Evolutionary conservation across 768 basidiomycete genomes (phyloP), one percentile per base, ranked within the genome.

Genomic region (Lactifluus piperatus): DNA sequence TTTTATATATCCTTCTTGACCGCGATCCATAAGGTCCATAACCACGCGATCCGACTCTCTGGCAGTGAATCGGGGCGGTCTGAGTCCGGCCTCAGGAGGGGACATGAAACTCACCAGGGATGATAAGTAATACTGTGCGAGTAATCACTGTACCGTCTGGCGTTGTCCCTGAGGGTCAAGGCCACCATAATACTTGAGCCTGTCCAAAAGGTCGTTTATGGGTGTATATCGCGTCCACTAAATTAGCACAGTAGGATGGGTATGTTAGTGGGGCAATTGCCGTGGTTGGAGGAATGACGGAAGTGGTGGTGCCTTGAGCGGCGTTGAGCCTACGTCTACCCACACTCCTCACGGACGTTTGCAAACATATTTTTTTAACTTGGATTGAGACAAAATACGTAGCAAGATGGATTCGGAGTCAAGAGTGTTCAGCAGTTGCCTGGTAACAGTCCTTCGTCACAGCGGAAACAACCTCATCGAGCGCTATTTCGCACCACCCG

Each of bases 161-260:
- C 9, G 20, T 59, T 56, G 22, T 56, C 53, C 27, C 62, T 61
- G 71, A 46, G 70, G 73, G 74, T 79, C 81, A 48, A 70, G 73
- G 74, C 80, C 81, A 85, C 82, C 81, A 84, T 20, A 80, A 68
- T 4, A 75, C 73, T 66, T 82, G 79, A 3, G 77, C 75, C 22
- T 69, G 67, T 18, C 74, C 76, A 8, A 80, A 63, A 4, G 73
- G 67, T 5, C 59, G 59, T n/a, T 65, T 66, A 60, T 79, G 78
- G 22, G 65, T 62, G 62, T 79, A 79, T 3, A 75, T 56, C 2
- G 66, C 64, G 30, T 62, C 53, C 1, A 58, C 29, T n/a, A n/a
- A n/a, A n/a, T n/a, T 6, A 53, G 58, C 6, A 60, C 58, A 14
- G 51, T 44, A 10, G 43, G 47, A 27, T 49, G 24, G 1, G 58